Percentiles rank a stretch among this genome's conserved stretches.
Conservation (phyloP, 352 stramenopile species). For the Peronospora tabacina region DNA sequence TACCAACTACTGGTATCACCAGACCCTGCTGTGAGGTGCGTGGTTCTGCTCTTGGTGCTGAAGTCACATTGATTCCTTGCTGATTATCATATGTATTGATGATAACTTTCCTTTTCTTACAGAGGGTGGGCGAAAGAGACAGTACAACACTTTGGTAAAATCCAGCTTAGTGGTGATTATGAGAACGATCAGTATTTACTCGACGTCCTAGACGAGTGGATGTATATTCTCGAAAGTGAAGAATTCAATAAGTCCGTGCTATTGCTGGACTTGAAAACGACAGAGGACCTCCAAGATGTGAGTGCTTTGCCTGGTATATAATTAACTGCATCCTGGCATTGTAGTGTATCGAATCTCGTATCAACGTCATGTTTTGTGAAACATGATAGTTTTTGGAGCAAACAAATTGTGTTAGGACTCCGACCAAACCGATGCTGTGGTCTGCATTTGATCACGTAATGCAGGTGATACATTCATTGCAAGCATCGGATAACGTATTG, state of each 20-base stretch:
- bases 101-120: neutral
- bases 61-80: neutral
- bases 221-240: conserved; percentile 77
- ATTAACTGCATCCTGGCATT: neutral
- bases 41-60: neutral
- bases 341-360: neutral
- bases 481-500: neutral
- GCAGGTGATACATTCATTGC: conserved; percentile 40
- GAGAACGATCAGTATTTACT: conserved; percentile 45
- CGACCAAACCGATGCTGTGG: conserved; percentile 71
- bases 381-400: conserved; percentile 53
- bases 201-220: conserved; percentile 79
- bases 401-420: conserved; percentile 72
- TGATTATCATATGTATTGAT: conserved; percentile 1
- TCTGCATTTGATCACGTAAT: conserved; percentile 75
- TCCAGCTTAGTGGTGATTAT: conserved; percentile 47
- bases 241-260: conserved; percentile 67
- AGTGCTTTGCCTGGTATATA: conserved; percentile 3
- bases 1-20: conserved; percentile 73
- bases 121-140: conserved; percentile 61
- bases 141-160: conserved; percentile 47
- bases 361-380: conserved; percentile 4
- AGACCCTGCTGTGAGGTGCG: conserved; percentile 66
- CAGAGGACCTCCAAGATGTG: conserved; percentile 62
- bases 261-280: conserved; percentile 58